phyloP scores from a whole-genome alignment of 495 filamentous ascomycete genomes.

The Penicillium tannophilum region DNA sequence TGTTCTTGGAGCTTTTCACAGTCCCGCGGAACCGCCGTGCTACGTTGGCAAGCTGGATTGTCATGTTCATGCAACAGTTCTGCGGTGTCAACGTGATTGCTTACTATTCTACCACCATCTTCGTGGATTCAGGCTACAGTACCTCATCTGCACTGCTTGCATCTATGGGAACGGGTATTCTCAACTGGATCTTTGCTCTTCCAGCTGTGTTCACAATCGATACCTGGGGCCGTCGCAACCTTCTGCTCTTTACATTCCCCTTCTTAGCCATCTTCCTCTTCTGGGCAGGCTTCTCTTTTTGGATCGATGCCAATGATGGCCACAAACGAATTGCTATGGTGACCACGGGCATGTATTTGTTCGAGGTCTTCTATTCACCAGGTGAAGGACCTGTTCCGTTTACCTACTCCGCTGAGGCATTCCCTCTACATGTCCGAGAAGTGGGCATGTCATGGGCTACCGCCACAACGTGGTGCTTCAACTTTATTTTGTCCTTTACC shows the following conservation, averaged over 20 bases:
- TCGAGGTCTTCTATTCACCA: slow-evolving; percentile 55
- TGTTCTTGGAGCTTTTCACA: slow-evolving; percentile 55
- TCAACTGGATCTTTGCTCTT: slow-evolving; percentile 66
- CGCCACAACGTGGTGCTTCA: slow-evolving; percentile 54
- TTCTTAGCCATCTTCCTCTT: slow-evolving; percentile 61
- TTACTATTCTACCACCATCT: slow-evolving; percentile 60
- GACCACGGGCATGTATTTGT: slow-evolving; percentile 54
- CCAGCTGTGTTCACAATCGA: slow-evolving; percentile 72
- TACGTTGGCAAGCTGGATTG: slow-evolving; percentile 52
- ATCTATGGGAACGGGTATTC: slow-evolving; percentile 64
- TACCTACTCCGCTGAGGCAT: slow-evolving; percentile 61
- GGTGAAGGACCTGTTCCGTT: slow-evolving; percentile 61
- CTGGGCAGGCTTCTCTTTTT: slow-evolving; percentile 60
- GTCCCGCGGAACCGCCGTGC: slow-evolving; percentile 57
- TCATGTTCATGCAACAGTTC: slow-evolving; percentile 57
- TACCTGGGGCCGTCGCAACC: slow-evolving; percentile 61
- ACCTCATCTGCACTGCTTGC: slow-evolving; percentile 52
- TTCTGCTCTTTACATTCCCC: slow-evolving; percentile 68
- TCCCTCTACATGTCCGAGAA: slow-evolving; percentile 62
- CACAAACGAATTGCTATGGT: slow-evolving; percentile 48
- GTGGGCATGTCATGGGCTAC: slow-evolving; percentile 69
- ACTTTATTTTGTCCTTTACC: slow-evolving; percentile 59
- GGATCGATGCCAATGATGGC: slow-evolving; percentile 43
- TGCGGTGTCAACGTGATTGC: slow-evolving; percentile 57
- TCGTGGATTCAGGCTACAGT: slow-evolving; percentile 49